phyloP scores from a whole-genome alignment of 257 asterid genomes.

The Solanum pinnatisectum region DNA sequence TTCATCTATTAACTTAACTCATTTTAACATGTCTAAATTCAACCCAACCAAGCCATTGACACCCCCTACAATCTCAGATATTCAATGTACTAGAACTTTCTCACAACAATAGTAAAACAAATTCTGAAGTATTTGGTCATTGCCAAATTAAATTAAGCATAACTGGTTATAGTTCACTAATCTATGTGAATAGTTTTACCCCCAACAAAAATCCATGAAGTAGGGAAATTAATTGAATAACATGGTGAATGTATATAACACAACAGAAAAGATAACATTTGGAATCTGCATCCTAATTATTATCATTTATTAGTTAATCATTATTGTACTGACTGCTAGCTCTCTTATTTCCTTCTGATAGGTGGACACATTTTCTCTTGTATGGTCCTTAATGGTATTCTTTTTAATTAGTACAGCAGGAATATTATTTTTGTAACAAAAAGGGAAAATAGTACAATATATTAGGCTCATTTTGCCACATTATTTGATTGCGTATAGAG shows the following conservation, averaged over 20 bases:
- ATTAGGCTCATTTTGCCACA: background rate
- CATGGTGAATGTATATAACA: background rate
- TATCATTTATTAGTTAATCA: background rate
- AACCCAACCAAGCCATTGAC: background rate
- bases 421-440: background rate
- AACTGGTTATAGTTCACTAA: background rate
- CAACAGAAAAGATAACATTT: background rate
- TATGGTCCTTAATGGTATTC: background rate
- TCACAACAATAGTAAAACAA: background rate
- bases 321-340: background rate
- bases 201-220: background rate
- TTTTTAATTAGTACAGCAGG: background rate
- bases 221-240: background rate
- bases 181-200: background rate
- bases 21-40: background rate
- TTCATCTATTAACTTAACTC: background rate
- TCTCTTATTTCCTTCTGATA: background rate
- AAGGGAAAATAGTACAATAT: background rate
- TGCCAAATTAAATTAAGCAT: background rate
- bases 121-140: background rate
- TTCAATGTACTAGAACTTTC: background rate
- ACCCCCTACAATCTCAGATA: background rate
- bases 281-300: background rate
- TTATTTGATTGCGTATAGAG: background rate
- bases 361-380: background rate